Evolutionary conservation across 805 yeast genomes (phyloP), one percentile per base, ranked within the genome.

Genomic region (Yarrowia sp.): DNA sequence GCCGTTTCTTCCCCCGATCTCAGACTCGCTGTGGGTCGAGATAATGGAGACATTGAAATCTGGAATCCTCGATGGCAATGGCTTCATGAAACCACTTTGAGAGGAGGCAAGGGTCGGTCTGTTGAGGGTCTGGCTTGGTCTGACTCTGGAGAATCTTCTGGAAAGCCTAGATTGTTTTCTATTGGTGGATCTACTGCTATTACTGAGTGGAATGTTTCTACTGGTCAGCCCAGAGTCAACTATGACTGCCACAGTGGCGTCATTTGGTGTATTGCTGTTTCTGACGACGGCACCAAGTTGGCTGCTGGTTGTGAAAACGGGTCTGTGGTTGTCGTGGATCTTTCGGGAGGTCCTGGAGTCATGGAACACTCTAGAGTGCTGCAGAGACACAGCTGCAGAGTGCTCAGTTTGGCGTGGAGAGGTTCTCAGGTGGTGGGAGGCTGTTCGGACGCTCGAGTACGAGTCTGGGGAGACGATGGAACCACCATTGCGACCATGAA

Each of bases 231-330:
- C 4, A 72, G 84, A 59, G 81, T 80, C 56, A 89, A 92, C 74
- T 86, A 86, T 71, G 96, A 92, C 73, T 90, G 97, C 78, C 90
- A 92, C 73, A 89, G 96, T 2, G 98, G 98, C 36, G 86, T 91
- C 17, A 88, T 92, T 64, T 95, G 99, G 99, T 89, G 96, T 8
- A 76, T 92, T 52, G 85, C 88, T 4, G 84, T 85, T 22, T 86
- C 85, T 68, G 81, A 82, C 24, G 77, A 82, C 22, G 89, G 87
- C 52, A 77, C 81, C 66, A 84, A 81, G 70, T 77, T 95, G 36
- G 90, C 97, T 0, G 89, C 90, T 0, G 99, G 98, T 3, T 93
- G 98, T 75, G 99, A 95, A 70, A 96, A 92, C 72, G 99, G 99
- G 24, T 81, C 90, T 7, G 92, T 93, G 10, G 96, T 89, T 1